These are phyloP conservation scores for Paramarasmius palmivorus DNA, from an alignment of 1,284 basidiomycete species.

Conservation along the genomic window DNA sequence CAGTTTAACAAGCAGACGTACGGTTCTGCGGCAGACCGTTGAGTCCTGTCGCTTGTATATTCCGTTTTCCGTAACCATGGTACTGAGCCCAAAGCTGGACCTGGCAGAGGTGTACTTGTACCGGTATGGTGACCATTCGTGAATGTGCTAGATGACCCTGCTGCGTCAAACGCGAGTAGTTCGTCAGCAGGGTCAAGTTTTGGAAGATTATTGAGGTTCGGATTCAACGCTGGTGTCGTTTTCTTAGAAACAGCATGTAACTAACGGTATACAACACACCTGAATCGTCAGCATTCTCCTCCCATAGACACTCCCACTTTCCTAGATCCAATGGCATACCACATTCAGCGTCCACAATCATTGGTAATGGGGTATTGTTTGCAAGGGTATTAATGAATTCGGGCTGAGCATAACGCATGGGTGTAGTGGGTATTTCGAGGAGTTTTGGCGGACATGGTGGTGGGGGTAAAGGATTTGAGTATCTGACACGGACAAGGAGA, in stretches of 20 bases:
- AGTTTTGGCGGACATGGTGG: constrained; percentile 96
- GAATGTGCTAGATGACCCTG: constrained; percentile 43
- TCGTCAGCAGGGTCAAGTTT: constrained; percentile 73
- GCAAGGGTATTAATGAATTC: constrained; percentile 82
- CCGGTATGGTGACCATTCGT: constrained; percentile 38
- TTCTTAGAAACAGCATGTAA: constrained; percentile 5
- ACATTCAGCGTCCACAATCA: constrained; percentile 93
- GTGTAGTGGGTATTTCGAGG: constrained; percentile 84
- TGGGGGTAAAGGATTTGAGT: constrained; percentile 88
- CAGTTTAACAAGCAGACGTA: constrained; percentile 30
- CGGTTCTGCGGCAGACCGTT: constrained; percentile 54
- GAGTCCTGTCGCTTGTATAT: constrained; percentile 71
- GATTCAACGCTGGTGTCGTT: constrained; percentile 57
- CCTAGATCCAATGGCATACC: constrained; percentile 93
- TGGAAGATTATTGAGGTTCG: constrained; percentile 59
- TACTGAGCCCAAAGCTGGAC: constrained; percentile 62
- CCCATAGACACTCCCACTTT: constrained; percentile 81
- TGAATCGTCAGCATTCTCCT: constrained; percentile 70
- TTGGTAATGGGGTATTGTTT: constrained; percentile 79
- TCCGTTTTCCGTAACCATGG: constrained; percentile 90
- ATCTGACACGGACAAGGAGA: constrained; percentile 88
- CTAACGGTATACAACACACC: constrained; percentile 41
- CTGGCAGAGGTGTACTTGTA: constrained; percentile 33
- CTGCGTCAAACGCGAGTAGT: constrained; percentile 63
- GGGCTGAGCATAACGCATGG: constrained; percentile 81